A percentile compares a stretch with the other conserved stretches of the same genome.
Evolutionary conservation across 2,329 filamentous ascomycete species (phyloP).

Genomic region (Fusarium proliferatum): DNA sequence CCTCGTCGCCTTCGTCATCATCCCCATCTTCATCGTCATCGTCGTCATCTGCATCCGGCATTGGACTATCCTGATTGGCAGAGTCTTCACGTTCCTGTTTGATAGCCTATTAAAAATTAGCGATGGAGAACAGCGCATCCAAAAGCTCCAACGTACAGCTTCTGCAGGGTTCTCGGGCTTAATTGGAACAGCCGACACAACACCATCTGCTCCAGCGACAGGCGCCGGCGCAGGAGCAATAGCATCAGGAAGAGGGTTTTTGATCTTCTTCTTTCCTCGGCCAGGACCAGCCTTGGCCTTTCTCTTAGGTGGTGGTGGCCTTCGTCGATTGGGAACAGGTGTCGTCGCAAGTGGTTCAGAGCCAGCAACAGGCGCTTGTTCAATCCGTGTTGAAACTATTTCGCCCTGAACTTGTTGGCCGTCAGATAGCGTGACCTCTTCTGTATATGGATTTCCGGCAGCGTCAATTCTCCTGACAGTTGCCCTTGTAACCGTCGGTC

Average conservation of each 20-base stretch:
- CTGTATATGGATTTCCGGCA: slow-evolving; percentile 83
- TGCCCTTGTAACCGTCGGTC: slow-evolving; percentile 76
- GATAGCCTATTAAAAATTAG: slow-evolving; percentile 49
- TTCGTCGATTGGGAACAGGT: slow-evolving; percentile 62
- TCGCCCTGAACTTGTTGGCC: slow-evolving; percentile 86
- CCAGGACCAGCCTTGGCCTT: slow-evolving; percentile 82
- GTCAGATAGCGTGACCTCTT: slow-evolving; percentile 83
- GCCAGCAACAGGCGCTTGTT: slow-evolving; percentile 56
- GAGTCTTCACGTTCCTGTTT: slow-evolving; percentile 59
- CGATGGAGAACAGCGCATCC: background rate
- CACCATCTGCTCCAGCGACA: slow-evolving; percentile 51
- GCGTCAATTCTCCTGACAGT: slow-evolving; percentile 83
- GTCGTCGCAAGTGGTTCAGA: slow-evolving; percentile 63
- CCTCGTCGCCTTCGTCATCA: slow-evolving; percentile 60
- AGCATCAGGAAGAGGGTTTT: slow-evolving; percentile 56
- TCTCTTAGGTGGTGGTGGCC: slow-evolving; percentile 81
- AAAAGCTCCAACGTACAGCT: slow-evolving; percentile 39
- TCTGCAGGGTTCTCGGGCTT: slow-evolving; percentile 53
- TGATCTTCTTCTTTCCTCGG: slow-evolving; percentile 83
- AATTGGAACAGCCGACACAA: slow-evolving; percentile 51
- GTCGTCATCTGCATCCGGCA: slow-evolving; percentile 64
- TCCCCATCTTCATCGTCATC: slow-evolving; percentile 60
- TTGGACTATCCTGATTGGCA: slow-evolving; percentile 62
- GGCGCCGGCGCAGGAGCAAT: slow-evolving; percentile 50
- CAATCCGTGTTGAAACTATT: slow-evolving; percentile 72